Evolutionary conservation across 345 rosid genomes (phyloP), one percentile per base, ranked within the genome.

Genomic region (Citrus medica): DNA sequence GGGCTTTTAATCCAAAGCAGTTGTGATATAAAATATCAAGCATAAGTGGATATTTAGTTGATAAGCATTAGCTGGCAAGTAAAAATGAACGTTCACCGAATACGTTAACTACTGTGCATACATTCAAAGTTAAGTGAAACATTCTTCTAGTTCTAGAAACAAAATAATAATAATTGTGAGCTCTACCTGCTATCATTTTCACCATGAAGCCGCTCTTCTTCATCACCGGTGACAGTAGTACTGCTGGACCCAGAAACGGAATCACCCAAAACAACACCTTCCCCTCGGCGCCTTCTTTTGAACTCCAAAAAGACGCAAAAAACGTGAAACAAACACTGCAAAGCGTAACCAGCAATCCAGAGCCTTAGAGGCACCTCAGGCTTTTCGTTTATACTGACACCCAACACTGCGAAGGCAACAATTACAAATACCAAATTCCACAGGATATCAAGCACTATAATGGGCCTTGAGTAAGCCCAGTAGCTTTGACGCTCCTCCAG

Each of bases 381-480:
- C 46, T 71, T 81, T 81, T 95, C 99, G 10, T 82, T 68, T 28
- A 65, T 48, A 67, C 95, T 90, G 79, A 86, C 13, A 72, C 82
- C 83, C 87, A 91, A 17, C 67, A 90, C 90, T 68, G 46, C 88
- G 4, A 80, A 75, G 8, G 91, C 91, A 1, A 86, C 79, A 7
- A 83, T 79, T 71, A 93, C 84, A 61, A 96, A 87, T 13, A 86
- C 80, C 62, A 90, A 56, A 78, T 90, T 96, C 97, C 98, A 92
- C 9, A 92, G 67, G 12, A 91, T 75, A 74, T 93, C 98, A 5
- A 96, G 89, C 35, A 84, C 82, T 37, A 91, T 84, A 19, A 96
- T 77, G 28, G 97, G 95, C 85, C 80, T 87, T 27, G 94, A 93
- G 81, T 89, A 92, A 12, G 97, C 89, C 98, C 97, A 93, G 75